A percentile compares a stretch with the other conserved stretches of the same genome.
These are phyloP conservation scores for Stellera chamaejasme DNA, from an alignment of 345 rosid genomes.

Conservation along the genomic window DNA sequence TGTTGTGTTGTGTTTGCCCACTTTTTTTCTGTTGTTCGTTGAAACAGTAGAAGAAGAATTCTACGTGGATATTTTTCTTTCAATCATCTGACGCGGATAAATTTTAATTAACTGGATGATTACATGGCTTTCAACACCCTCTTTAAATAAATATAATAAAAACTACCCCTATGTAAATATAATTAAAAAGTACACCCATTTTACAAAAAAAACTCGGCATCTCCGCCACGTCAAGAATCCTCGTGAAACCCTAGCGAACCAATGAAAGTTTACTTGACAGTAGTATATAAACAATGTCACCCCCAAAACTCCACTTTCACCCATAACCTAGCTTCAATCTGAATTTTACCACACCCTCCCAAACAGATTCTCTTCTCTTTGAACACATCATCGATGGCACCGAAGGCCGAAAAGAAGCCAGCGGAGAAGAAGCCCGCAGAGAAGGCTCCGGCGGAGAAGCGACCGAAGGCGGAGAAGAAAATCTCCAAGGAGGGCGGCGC, in stretches of 20 bases:
- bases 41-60: too few species aligned
- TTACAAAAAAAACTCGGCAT: fast-evolving
- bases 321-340: not conserved
- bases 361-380: not conserved
- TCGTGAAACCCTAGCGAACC: slow-evolving; percentile 12
- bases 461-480: slow-evolving; percentile 59
- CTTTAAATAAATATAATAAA: too few species aligned
- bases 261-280: slow-evolving; percentile 7
- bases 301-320: fast-evolving
- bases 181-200: too few species aligned
- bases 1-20: too few species aligned
- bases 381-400: slow-evolving; percentile 27
- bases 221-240: slow-evolving; percentile 24
- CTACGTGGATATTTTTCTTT: too few species aligned
- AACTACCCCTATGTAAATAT: too few species aligned
- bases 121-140: too few species aligned
- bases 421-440: slow-evolving; percentile 41
- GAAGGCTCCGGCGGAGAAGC: slow-evolving; percentile 52
- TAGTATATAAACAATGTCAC: slow-evolving; percentile 22
- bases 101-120: too few species aligned
- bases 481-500: slow-evolving; percentile 38
- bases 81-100: too few species aligned
- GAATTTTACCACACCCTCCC: not conserved
- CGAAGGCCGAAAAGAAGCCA: slow-evolving; percentile 49
- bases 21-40: too few species aligned